Base-by-base conservation (phyloP, 2,329 filamentous ascomycete genomes). In the Talaromyces albobiverticillius region DNA sequence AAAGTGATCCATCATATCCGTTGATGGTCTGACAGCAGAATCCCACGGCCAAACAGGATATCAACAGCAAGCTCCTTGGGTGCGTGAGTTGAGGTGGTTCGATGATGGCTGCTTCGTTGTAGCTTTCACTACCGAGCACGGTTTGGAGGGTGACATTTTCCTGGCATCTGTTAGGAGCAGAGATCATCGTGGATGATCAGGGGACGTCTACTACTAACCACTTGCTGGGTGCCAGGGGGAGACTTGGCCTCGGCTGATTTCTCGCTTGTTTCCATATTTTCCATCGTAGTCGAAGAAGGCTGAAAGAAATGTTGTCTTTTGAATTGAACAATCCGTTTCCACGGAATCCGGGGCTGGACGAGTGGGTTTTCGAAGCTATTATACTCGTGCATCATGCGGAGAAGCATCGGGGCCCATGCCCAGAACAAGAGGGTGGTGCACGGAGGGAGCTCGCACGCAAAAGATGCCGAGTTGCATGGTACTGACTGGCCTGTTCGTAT, bases 1-100 rank as follows among this genome's bases (percentile, higher is more conserved):
- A 80, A 47, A 85, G 74, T 25, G 78, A 81, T 34, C 80, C 80
- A 59, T 85, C 82, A 58, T 80, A 84, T 25, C 81, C 81, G 64
- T 82, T 82, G 74, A 79, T 77, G 8, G 78, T 81, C 22, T 76
- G 79, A 56, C 71, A 74, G 58, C 75, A 71, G 62, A 73, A 77
- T 29, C 71, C 74, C 20, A 66, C 50, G 13, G 46, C 5, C 10
- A 54, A 38, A 46, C 51, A 54, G 36, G 48, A 45, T 14, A 41
- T n/a, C 18, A 53, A 20, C 14, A 26, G 3, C 32, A 53, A 32
- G 36, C 26, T 48, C 13, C 43, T 53, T 47, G 34, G 43, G 20
- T 53, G 43, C 23, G 16, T 41, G 20, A 53, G 25, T 13, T 23
- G n/a, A 41, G 51, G 51, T 7, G 51, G 51, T 23, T 53, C 51